Evolutionary conservation across 352 stramenopile genomes (phyloP), one percentile per base, ranked within the genome.

Genomic region (Phytophthora rubi): DNA sequence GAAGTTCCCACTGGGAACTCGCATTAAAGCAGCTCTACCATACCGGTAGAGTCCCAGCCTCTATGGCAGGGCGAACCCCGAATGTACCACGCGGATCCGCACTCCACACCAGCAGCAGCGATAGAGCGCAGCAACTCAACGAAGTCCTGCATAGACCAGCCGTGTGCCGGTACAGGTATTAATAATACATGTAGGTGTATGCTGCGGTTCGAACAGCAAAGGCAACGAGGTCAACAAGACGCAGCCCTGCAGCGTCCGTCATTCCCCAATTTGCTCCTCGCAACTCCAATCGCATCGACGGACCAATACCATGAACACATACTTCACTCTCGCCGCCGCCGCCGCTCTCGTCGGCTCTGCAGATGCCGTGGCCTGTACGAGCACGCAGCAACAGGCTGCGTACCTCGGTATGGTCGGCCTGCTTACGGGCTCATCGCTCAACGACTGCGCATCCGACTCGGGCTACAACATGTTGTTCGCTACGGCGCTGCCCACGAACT

Each of bases 381-480:
- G 0, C 21, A 3, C 48, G 4, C 39, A 76, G 49, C 59, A 71
- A 35, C 30, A 65, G 18, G 16, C 32, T 7, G 68, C 77, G n/a
- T 85, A 80, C 75, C 28, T 62, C 2, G 21, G 58, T 18, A 69
- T 86, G 53, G 33, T 70, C 9, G 42, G 37, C 13, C 49, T 83
- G 6, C 59, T 82, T 30, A 44, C 56, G 6, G 53, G 49, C 23
- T 13, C 60, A 6, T 52, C 72, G 15, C 63, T 86, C 35, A 56
- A 28, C 15, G 12, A 23, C 2, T 86, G 76, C 42, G 53, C 62
- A 3, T n/a, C 35, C 3, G 30, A 44, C 16, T 76, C 70, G 49
- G 73, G 76, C 18, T 82, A 82, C 76, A 77, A 76, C 73, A 77
- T 83, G 71, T 53, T 86, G 51, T 69, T 69, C 45, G 62, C 73